Conservation (phyloP, 345 rosid genomes). For the Psidium friedrichsthalianum region DNA sequence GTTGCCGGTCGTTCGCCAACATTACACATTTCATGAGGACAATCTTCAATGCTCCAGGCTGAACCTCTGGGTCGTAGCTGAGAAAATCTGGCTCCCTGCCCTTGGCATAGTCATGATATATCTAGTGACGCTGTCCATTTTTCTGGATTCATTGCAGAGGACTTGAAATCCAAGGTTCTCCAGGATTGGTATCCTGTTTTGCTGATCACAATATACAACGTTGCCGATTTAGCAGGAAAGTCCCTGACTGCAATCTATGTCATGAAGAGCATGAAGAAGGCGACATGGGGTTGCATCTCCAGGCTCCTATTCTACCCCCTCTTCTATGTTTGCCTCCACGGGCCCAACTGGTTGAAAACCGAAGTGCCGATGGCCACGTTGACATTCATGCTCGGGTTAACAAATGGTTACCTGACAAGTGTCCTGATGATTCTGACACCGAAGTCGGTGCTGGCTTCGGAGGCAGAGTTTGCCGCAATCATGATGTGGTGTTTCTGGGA, state of each 20-base stretch:
- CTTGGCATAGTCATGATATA: slow-evolving; percentile 52
- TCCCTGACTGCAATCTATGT: slow-evolving; percentile 57
- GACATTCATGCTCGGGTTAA: slow-evolving; percentile 68
- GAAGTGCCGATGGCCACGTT: slow-evolving; percentile 54
- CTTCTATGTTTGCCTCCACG: slow-evolving; percentile 58
- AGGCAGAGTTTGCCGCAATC: slow-evolving; percentile 74
- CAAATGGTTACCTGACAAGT: slow-evolving; percentile 83
- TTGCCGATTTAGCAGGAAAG: slow-evolving; percentile 69
- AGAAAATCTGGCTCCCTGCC: slow-evolving; percentile 49
- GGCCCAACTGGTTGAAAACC: slow-evolving; percentile 73
- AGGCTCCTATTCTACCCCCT: slow-evolving; percentile 73
- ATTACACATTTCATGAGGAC: slow-evolving; percentile 14
- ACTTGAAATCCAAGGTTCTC: slow-evolving; percentile 39
- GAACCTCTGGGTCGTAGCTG: slow-evolving; percentile 33
- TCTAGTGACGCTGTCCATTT: slow-evolving; percentile 65
- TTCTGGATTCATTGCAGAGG: slow-evolving; percentile 76
- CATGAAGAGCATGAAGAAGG: slow-evolving; percentile 36
- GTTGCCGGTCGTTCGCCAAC: slow-evolving; percentile 62
- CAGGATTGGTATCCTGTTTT: slow-evolving; percentile 76
- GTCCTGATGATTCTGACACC: slow-evolving; percentile 79
- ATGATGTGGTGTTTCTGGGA: slow-evolving; percentile 68
- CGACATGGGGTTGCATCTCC: slow-evolving; percentile 52
- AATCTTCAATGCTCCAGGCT: slow-evolving; percentile 19
- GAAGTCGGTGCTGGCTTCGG: slow-evolving; percentile 50
- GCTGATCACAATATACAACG: slow-evolving; percentile 64